These are phyloP conservation scores for Alternaria alternata DNA, from an alignment of 2,329 filamentous ascomycete species.

Conservation along the genomic window DNA sequence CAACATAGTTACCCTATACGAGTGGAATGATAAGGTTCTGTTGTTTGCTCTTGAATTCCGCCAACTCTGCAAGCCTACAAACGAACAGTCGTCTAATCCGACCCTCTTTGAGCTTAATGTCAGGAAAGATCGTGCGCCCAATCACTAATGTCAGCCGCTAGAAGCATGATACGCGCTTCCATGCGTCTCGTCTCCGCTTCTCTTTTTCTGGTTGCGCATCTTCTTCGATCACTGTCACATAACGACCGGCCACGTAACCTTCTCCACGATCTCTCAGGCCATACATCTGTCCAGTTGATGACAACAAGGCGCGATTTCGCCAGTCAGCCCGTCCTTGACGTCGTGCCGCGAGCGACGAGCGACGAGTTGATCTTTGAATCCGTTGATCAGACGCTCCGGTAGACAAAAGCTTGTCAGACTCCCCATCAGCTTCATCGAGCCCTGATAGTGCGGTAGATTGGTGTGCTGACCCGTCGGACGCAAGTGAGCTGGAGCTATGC, in stretches of 20 bases:
- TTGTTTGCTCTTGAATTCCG: not conserved
- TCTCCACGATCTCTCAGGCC: not conserved
- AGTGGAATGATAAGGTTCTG: not conserved
- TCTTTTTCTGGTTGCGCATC: not conserved
- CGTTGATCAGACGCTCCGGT: not conserved
- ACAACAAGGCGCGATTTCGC: not conserved
- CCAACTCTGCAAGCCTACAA: not conserved
- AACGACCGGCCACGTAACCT: not conserved
- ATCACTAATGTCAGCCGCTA: not conserved
- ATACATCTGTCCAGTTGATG: not conserved
- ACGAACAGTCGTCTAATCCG: accelerated
- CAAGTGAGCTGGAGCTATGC: not conserved
- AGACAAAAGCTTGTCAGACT: not conserved
- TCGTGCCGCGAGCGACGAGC: not conserved
- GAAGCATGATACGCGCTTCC: not conserved
- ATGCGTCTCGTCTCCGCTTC: not conserved
- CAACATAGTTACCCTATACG: not conserved
- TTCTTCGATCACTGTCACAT: not conserved
- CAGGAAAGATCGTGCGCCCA: accelerated
- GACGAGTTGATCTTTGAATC: not conserved
- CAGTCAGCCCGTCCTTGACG: not conserved
- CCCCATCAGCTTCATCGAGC: not conserved
- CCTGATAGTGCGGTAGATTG: not conserved
- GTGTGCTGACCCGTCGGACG: not conserved
- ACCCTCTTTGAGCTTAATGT: accelerated